Conservation (phyloP, 768 basidiomycete species). For the Hemileccinum impolitum region DNA sequence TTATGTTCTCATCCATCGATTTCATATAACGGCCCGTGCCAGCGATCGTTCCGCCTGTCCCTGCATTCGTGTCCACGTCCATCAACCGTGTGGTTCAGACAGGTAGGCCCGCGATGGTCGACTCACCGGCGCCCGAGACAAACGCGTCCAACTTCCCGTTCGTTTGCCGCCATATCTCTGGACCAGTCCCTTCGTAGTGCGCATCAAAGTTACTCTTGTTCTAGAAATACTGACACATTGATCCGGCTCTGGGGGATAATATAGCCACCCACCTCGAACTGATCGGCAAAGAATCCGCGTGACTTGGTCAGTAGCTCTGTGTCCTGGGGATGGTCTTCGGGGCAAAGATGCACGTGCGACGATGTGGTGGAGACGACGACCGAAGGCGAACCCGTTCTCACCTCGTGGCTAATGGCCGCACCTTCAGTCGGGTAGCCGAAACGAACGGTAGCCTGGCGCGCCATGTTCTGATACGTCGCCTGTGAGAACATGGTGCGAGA, state of each 20-base stretch:
- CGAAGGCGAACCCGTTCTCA: constrained; percentile 44
- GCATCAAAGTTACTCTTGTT: constrained; percentile 89
- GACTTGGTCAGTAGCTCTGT: constrained; percentile 50
- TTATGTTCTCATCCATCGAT: constrained; percentile 59
- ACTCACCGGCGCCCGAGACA: constrained; percentile 81
- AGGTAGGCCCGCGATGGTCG: neutral
- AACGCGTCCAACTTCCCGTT: constrained; percentile 81
- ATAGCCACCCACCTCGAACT: constrained; percentile 66
- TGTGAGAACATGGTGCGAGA: neutral
- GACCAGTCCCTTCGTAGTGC: constrained; percentile 86
- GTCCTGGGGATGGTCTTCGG: constrained; percentile 32
- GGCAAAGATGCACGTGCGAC: constrained; percentile 37
- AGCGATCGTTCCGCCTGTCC: constrained; percentile 95
- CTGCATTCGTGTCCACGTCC: constrained; percentile 33
- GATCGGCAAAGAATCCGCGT: constrained; percentile 91
- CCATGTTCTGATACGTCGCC: constrained; percentile 66
- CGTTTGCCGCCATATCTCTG: constrained; percentile 94
- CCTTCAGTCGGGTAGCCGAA: constrained; percentile 52
- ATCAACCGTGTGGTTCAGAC: neutral
- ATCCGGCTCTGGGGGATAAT: no score
- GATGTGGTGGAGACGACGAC: constrained; percentile 56
- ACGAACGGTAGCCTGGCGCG: constrained; percentile 67
- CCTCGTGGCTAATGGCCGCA: constrained; percentile 28
- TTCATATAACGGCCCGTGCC: constrained; percentile 82
- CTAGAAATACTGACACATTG: constrained; percentile 18